Evolutionary conservation across 2,329 filamentous ascomycete species (phyloP).

Genomic region (Botrytis paeoniae): DNA sequence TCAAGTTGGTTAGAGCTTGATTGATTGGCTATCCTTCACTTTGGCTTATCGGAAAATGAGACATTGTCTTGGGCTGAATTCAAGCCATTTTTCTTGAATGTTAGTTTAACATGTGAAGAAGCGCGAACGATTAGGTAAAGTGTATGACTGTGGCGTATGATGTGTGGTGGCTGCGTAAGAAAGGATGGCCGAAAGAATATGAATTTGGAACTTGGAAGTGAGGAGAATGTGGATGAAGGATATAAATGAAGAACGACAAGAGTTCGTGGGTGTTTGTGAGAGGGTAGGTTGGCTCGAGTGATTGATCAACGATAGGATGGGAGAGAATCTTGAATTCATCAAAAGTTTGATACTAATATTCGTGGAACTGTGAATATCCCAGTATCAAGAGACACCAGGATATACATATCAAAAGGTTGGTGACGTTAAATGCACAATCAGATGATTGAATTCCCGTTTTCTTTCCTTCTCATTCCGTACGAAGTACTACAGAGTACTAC

Average conservation of each 20-base stretch:
- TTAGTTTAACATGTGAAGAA: neutral
- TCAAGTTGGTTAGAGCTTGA: neutral
- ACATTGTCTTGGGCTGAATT: neutral
- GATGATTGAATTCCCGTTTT: neutral
- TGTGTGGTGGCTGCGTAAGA: neutral
- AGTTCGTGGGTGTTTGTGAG: neutral
- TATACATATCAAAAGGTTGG: neutral
- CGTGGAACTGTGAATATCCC: neutral
- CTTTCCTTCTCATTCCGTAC: neutral
- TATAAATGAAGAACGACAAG: neutral
- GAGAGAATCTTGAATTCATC: too few species aligned
- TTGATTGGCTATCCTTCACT: neutral
- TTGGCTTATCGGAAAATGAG: neutral
- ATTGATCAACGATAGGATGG: neutral
- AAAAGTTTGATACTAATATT: neutral
- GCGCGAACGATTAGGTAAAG: neutral
- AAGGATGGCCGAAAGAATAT: neutral
- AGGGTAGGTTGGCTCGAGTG: neutral
- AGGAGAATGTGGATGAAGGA: neutral
- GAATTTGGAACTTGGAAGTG: neutral
- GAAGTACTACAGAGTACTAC: neutral
- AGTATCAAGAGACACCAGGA: neutral
- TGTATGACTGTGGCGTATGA: conserved; percentile 5
- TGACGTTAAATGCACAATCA: neutral
- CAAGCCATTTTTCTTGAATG: neutral